Evolutionary conservation across 169 alveolate species (phyloP).

Genomic region (Miamiensis avidus): DNA sequence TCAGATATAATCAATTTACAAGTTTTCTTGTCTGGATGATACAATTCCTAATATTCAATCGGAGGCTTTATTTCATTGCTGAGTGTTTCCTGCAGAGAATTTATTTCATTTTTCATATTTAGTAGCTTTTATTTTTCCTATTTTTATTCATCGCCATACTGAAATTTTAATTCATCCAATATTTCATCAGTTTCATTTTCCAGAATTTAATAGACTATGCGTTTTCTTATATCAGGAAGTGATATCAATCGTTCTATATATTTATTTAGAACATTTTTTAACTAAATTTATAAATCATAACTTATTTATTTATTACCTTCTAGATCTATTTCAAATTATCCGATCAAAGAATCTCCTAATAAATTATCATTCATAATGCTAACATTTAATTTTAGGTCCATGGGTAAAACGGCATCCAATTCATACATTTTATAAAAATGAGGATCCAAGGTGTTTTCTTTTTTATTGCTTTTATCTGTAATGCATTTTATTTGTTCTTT

Average conservation of each 20-base stretch:
- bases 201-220: not conserved
- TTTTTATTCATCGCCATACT: conserved; percentile 34
- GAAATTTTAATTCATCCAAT: conserved; percentile 34
- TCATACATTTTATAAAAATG: conserved; percentile 72
- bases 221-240: not conserved
- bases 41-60: conserved; percentile 75
- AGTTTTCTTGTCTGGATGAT: conserved; percentile 61
- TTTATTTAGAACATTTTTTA: no score
- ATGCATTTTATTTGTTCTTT: no score
- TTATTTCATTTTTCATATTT: conserved; percentile 46
- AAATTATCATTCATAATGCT: conserved; percentile 52
- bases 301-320: no score
- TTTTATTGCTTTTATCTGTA: no score
- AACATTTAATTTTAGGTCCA: conserved; percentile 69
- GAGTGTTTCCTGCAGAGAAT: conserved; percentile 30
- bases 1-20: no score
- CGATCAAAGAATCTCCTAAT: conserved; percentile 70
- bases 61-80: conserved; percentile 56
- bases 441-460: conserved; percentile 77
- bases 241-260: conserved; percentile 58
- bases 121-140: conserved; percentile 24
- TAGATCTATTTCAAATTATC: conserved; percentile 74
- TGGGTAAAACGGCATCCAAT: conserved; percentile 74
- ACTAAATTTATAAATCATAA: no score
- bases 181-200: not conserved